phyloP scores from a whole-genome alignment of 371 early-diverging fungal genomes.

The Mucor sp. region DNA sequence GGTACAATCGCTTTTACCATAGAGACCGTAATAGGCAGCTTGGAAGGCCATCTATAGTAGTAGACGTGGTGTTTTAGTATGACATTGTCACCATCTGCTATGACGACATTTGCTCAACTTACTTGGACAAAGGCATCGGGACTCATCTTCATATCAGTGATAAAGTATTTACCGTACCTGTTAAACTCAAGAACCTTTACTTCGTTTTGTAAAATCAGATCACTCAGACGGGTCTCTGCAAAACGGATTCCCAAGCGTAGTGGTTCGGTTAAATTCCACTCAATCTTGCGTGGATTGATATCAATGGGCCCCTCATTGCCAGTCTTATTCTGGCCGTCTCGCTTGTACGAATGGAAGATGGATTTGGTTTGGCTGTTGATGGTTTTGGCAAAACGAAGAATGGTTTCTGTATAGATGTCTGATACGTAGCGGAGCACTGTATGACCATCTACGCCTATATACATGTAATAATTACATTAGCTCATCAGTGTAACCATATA shows the following conservation, averaged over 20 bases:
- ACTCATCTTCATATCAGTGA: conserved; percentile 71
- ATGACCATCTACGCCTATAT: conserved; percentile 60
- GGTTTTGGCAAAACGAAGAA: conserved; percentile 58
- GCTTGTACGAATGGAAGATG: conserved; percentile 38
- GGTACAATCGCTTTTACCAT: conserved; percentile 75
- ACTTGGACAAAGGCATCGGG: conserved; percentile 80
- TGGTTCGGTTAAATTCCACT: conserved; percentile 55
- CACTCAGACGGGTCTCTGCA: conserved; percentile 56
- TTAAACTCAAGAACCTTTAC: conserved; percentile 66
- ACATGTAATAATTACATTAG: not conserved
- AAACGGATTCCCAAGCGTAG: conserved; percentile 51
- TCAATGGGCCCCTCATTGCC: not conserved
- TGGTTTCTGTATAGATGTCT: conserved; percentile 63
- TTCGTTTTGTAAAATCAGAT: conserved; percentile 65
- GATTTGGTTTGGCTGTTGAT: conserved; percentile 61
- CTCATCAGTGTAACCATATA: not conserved
- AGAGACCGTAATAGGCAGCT: conserved; percentile 87
- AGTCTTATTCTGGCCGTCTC: not conserved
- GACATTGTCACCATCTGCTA: not conserved
- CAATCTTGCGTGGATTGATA: conserved; percentile 52
- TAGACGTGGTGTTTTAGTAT: not conserved
- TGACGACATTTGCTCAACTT: conserved; percentile 6
- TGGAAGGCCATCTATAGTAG: conserved; percentile 92
- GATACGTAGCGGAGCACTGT: conserved; percentile 61
- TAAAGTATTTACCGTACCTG: conserved; percentile 71